These are phyloP conservation scores for Dipteronia sinensis DNA, from an alignment of 345 rosid species.

Conservation along the genomic window DNA sequence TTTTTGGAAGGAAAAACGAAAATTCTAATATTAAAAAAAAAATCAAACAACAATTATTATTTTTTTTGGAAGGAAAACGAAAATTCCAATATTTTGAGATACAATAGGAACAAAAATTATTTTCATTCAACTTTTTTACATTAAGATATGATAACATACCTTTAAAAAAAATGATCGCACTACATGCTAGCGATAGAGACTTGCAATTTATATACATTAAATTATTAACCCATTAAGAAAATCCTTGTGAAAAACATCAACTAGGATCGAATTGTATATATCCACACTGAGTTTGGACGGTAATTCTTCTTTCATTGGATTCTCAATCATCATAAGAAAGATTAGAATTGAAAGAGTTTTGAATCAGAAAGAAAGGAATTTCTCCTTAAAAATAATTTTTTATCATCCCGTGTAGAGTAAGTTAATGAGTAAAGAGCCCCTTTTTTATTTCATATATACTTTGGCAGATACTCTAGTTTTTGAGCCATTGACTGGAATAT, in stretches of 20 bases:
- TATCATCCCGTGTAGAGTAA: neutral
- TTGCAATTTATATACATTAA: too few relatives aligned
- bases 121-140: too few relatives aligned
- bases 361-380: neutral
- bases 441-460: neutral
- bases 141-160: too few relatives aligned
- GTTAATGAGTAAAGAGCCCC: neutral
- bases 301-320: neutral
- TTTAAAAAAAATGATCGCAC: too few relatives aligned
- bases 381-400: neutral
- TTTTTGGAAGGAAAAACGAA: neutral
- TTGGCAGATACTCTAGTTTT: neutral
- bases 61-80: neutral
- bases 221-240: too few relatives aligned
- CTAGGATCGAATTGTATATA: neutral
- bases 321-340: neutral
- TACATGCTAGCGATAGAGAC: too few relatives aligned
- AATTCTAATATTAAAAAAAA: neutral
- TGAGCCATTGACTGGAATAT: conserved; percentile 8
- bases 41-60: too few relatives aligned
- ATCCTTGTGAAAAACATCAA: neutral
- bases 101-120: too few relatives aligned
- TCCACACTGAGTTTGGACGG: neutral
- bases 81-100: neutral
- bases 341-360: neutral